A percentile compares a stretch with the other conserved stretches of the same genome.
These are phyloP conservation scores for Physcomitrellopsis africana DNA, from an alignment of 225 moss, liverwort and hornwort genomes.

Conservation along the genomic window DNA sequence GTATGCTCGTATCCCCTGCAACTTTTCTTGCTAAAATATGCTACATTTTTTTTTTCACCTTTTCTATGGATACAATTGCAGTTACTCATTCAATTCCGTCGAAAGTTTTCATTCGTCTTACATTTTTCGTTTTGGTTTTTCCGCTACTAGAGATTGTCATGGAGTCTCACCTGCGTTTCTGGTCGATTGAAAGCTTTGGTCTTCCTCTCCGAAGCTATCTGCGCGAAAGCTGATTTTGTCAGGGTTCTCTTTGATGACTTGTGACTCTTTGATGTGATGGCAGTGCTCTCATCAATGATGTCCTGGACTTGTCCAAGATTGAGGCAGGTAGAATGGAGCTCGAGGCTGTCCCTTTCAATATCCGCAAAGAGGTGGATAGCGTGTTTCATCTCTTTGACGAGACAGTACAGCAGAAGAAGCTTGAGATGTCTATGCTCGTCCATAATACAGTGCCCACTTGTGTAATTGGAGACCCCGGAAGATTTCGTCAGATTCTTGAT, in stretches of 20 bases:
- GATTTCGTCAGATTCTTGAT: conserved; percentile 77
- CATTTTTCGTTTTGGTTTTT: not conserved
- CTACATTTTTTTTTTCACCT: not conserved
- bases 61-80: not conserved
- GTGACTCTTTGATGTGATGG: conserved; percentile 5
- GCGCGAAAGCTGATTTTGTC: not conserved
- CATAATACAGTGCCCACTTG: conserved; percentile 61
- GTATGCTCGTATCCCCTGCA: conserved; percentile 24
- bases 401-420: conserved; percentile 63
- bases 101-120: not conserved
- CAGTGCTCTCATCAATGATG: conserved; percentile 82
- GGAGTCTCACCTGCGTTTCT: not conserved
- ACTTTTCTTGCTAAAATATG: not conserved
- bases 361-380: conserved; percentile 68
- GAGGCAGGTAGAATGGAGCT: conserved; percentile 84
- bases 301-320: conserved; percentile 81
- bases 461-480: conserved; percentile 67
- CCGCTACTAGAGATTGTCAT: not conserved
- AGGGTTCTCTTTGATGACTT: not conserved
- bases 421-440: conserved; percentile 67
- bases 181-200: conserved; percentile 1
- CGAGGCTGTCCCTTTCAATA: conserved; percentile 63
- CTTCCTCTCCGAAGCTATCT: not conserved
- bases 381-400: conserved; percentile 70
- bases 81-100: not conserved